phyloP scores from a whole-genome alignment of 2,329 filamentous ascomycete genomes.

The Xylariaceae sp. region DNA sequence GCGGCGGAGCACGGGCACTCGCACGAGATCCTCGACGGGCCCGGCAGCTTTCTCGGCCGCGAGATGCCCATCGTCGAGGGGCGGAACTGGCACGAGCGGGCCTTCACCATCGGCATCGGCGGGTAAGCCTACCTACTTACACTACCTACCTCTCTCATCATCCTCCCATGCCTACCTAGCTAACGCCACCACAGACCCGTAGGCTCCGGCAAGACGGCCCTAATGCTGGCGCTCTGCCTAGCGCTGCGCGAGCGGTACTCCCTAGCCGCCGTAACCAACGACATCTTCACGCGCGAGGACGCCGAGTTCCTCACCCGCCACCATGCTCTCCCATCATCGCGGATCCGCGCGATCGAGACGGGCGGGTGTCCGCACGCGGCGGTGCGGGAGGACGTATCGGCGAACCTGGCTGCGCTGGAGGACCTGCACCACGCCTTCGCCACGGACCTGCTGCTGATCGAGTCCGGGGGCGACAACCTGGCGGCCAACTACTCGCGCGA shows the following conservation, averaged over 20 bases:
- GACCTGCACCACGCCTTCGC: conserved; percentile 80
- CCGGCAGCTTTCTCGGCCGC: conserved; percentile 83
- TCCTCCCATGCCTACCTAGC: too few relatives aligned
- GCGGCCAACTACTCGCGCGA: conserved; percentile 96
- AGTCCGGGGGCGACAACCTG: conserved; percentile 93
- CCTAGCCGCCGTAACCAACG: conserved; percentile 95
- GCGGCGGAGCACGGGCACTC: conserved; percentile 85
- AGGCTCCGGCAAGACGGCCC: conserved; percentile 93
- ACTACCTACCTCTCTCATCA: too few relatives aligned
- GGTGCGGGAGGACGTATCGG: conserved; percentile 93
- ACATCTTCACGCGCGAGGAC: conserved; percentile 98
- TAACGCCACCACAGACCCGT: conserved; percentile 69
- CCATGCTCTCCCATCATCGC: conserved; percentile 76
- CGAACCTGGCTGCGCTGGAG: conserved; percentile 90
- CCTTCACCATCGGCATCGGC: conserved; percentile 97
- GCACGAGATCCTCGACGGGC: conserved; percentile 93
- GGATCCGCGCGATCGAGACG: conserved; percentile 95
- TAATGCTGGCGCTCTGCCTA: conserved; percentile 92
- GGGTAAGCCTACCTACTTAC: conserved; percentile 62
- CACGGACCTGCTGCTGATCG: conserved; percentile 87
- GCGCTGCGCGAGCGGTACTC: conserved; percentile 79
- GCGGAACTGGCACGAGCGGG: conserved; percentile 82
- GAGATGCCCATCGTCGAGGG: conserved; percentile 95
- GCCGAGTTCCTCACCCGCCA: conserved; percentile 94
- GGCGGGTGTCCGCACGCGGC: conserved; percentile 96